Conservation (phyloP, 768 basidiomycete species). For the Guyanaporus albipodus region DNA sequence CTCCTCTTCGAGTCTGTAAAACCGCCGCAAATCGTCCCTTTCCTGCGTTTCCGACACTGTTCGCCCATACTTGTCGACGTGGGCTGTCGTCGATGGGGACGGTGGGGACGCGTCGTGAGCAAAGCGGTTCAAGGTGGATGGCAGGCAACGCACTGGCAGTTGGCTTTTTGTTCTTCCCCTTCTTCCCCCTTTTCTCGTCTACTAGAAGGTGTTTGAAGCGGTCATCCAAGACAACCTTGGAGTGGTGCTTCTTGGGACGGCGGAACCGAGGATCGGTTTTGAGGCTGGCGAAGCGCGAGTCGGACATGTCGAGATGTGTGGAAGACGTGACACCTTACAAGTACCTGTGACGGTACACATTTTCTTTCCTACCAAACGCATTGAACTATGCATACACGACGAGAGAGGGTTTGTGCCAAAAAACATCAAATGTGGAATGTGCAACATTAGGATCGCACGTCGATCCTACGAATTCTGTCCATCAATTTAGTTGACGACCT, state of each 20-base stretch:
- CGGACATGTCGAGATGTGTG: no score
- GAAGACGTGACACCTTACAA: no score
- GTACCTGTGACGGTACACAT: no score
- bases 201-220: constrained; percentile 83
- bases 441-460: no score
- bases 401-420: no score
- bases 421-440: no score
- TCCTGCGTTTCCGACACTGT: constrained; percentile 63
- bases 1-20: constrained; percentile 65
- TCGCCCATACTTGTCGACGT: constrained; percentile 90
- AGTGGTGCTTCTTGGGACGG: constrained; percentile 69
- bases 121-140: not conserved
- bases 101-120: not conserved
- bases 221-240: constrained; percentile 87
- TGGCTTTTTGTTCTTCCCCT: constrained; percentile 32
- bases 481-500: no score
- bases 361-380: no score
- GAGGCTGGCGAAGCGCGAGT: constrained; percentile 84
- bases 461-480: no score
- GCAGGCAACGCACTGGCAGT: constrained; percentile 20
- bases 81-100: constrained; percentile 32
- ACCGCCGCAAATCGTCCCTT: constrained; percentile 70
- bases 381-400: no score
- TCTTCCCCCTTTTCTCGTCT: constrained; percentile 38
- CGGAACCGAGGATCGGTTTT: constrained; percentile 93